These are phyloP conservation scores for Aspergillus caelatus DNA, from an alignment of 2,329 filamentous ascomycete genomes.

Conservation along the genomic window DNA sequence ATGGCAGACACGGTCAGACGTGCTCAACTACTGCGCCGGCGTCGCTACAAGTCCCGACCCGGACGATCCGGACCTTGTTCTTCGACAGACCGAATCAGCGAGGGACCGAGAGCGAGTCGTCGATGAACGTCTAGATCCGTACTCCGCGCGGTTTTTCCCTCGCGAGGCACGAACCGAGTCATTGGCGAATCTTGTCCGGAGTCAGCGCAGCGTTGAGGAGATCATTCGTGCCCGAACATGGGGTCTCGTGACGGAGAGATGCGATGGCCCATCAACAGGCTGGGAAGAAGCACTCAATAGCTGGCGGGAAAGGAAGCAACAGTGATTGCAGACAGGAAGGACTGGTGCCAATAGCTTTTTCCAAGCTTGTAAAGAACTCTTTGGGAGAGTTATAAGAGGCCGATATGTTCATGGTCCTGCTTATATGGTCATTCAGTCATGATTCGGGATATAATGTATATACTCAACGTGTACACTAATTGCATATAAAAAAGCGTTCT, in stretches of 20 bases:
- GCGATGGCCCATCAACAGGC: slow-evolving; percentile 59
- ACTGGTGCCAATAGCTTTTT: background rate
- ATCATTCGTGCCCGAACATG: slow-evolving; percentile 81
- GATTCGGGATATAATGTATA: slow-evolving; percentile 10
- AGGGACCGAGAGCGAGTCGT: slow-evolving; percentile 73
- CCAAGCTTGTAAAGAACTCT: background rate
- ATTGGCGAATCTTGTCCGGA: slow-evolving; percentile 70
- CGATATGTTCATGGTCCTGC: background rate
- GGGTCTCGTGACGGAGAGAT: slow-evolving; percentile 75
- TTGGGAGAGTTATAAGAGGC: no score
- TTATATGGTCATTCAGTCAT: background rate
- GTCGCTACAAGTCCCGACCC: slow-evolving; percentile 88
- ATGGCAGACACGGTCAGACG: slow-evolving; percentile 81
- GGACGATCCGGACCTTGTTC: slow-evolving; percentile 75
- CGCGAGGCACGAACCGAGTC: slow-evolving; percentile 77
- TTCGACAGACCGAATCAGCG: slow-evolving; percentile 70
- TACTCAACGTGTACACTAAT: slow-evolving; percentile 15
- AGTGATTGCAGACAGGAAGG: slow-evolving; percentile 11
- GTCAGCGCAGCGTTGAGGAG: slow-evolving; percentile 73
- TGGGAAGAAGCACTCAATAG: slow-evolving; percentile 68
- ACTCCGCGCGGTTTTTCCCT: slow-evolving; percentile 78
- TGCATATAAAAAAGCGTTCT: slow-evolving; percentile 16
- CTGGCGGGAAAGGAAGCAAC: slow-evolving; percentile 57
- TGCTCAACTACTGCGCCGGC: slow-evolving; percentile 84
- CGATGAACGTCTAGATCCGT: slow-evolving; percentile 89